Conservation (phyloP, 1,284 basidiomycete genomes). For the Boletus smithii region DNA sequence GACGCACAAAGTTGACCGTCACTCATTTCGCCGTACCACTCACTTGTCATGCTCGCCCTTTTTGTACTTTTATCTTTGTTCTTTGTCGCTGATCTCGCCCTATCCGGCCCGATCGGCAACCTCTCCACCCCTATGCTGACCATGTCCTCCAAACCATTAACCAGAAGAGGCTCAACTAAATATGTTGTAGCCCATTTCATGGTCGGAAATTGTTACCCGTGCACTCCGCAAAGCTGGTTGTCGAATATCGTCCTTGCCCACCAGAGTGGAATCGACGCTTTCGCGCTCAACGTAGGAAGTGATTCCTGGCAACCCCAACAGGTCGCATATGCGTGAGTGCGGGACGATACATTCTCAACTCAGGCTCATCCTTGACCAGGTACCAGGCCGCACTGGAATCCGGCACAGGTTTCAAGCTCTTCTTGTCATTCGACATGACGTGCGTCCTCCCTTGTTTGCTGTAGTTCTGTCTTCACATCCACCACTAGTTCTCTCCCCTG, state of each 20-base stretch:
- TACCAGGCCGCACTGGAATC: slow-evolving; percentile 56
- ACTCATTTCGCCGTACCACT: slow-evolving; percentile 19
- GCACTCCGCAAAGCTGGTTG: slow-evolving; percentile 54
- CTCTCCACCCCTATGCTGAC: not conserved
- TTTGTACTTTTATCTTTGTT: slow-evolving; percentile 16
- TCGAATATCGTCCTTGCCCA: slow-evolving; percentile 57
- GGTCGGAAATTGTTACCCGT: slow-evolving; percentile 67
- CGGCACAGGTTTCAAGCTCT: slow-evolving; percentile 67
- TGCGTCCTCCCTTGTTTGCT: slow-evolving; percentile 31
- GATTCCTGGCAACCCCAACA: slow-evolving; percentile 65
- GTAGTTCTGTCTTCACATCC: slow-evolving; percentile 2
- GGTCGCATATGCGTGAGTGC: slow-evolving; percentile 62
- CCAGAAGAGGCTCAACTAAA: slow-evolving; percentile 37
- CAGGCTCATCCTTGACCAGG: slow-evolving; percentile 13
- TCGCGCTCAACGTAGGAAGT: slow-evolving; percentile 63
- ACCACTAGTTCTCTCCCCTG: slow-evolving; percentile 54
- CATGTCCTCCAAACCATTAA: not conserved
- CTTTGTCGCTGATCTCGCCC: slow-evolving; percentile 6
- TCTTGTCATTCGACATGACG: slow-evolving; percentile 80
- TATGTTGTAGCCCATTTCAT: slow-evolving; percentile 65
- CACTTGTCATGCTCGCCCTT: slow-evolving; percentile 15
- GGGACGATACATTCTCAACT: not conserved
- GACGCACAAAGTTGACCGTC: slow-evolving; percentile 13
- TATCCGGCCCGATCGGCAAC: slow-evolving; percentile 18
- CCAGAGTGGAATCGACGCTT: slow-evolving; percentile 60